These are phyloP conservation scores for Alloteropsis semialata DNA, from an alignment of 176 grass and related monocot genomes.

Conservation along the genomic window DNA sequence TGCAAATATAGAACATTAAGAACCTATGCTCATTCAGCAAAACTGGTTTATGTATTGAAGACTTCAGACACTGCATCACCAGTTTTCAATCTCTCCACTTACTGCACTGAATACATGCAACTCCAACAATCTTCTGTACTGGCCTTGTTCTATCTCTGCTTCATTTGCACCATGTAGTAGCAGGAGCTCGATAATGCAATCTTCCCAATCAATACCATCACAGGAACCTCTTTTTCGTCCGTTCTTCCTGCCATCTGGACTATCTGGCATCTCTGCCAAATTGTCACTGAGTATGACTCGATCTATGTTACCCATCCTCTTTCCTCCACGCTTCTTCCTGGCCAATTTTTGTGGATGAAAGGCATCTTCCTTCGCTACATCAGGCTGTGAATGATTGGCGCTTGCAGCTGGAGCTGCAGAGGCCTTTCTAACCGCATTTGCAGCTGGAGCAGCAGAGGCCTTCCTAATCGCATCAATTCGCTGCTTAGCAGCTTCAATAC, in stretches of 20 bases:
- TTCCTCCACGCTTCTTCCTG: conserved; percentile 28
- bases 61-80: background rate
- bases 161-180: conserved; percentile 72
- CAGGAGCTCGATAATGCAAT: conserved; percentile 77
- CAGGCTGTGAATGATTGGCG: conserved; percentile 8
- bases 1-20: background rate
- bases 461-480: conserved; percentile 75
- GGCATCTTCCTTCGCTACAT: conserved; percentile 14
- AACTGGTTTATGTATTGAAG: background rate
- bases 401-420: conserved; percentile 2
- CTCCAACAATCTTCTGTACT: conserved; percentile 81
- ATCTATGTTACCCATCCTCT: conserved; percentile 22
- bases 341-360: conserved; percentile 19
- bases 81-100: conserved; percentile 29
- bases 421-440: conserved; percentile 55
- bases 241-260: conserved; percentile 19
- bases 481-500: conserved; percentile 73
- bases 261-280: conserved; percentile 1
- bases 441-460: conserved; percentile 13
- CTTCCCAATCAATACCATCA: conserved; percentile 82
- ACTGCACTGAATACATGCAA: conserved; percentile 57
- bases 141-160: conserved; percentile 86
- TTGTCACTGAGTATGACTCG: background rate
- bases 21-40: conserved; percentile 23
- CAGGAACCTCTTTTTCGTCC: conserved; percentile 8